A percentile compares a stretch with the other conserved stretches of the same genome.
These are phyloP conservation scores for Leccinum truebloodii DNA, from an alignment of 768 basidiomycete species.

Conservation along the genomic window DNA sequence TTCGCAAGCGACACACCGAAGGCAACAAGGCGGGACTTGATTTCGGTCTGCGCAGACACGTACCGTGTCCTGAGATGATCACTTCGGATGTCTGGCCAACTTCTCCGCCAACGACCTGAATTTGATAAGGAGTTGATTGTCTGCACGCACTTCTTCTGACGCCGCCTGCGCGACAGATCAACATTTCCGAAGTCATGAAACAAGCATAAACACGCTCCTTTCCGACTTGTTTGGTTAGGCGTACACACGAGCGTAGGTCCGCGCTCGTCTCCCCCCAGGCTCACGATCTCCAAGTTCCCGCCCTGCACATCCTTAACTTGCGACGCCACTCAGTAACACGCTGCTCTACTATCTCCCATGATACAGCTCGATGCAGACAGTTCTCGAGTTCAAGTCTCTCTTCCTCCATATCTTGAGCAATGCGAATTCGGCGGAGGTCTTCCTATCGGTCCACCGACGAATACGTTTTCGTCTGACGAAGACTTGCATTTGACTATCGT, in stretches of 20 bases:
- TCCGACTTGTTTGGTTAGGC: no score
- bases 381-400: neutral
- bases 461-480: neutral
- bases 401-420: neutral
- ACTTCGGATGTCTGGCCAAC: conserved; percentile 95
- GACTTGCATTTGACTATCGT: conserved; percentile 86
- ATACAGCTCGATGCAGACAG: neutral
- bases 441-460: neutral
- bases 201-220: no score
- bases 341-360: no score
- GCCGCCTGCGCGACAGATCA: conserved; percentile 81
- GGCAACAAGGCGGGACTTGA: neutral
- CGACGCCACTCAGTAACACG: no score
- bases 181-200: no score
- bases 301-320: no score
- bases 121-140: conserved; percentile 85
- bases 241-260: no score
- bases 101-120: conserved; percentile 93
- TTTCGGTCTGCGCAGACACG: conserved; percentile 40
- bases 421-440: neutral
- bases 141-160: conserved; percentile 93
- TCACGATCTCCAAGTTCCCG: no score
- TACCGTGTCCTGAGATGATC: conserved; percentile 89
- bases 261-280: no score
- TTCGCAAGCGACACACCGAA: neutral